Base-by-base conservation (phyloP, 768 basidiomycete genomes). In the Termitomyces sp. region DNA sequence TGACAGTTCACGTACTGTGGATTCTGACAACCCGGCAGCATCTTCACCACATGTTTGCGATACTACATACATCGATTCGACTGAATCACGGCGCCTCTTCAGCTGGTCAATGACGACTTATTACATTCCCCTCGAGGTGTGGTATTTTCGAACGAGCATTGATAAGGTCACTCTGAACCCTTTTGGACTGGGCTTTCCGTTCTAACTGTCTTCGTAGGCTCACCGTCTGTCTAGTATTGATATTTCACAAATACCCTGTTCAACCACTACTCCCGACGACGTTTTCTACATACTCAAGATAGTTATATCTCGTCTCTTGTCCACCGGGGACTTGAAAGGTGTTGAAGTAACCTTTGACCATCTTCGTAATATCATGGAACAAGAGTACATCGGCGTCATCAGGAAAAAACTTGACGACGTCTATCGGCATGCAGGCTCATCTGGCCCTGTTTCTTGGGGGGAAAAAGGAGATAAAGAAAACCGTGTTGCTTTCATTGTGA, bases 241-340 rank as follows among this genome's bases (percentile, higher is more conserved):
- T 64, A 65, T 77, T 7, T 78, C 85, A 2, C 80, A 87, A 54
- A 72, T 63, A 40, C 91, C 80, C 49, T 74, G 79, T 11, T 81
- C 77, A 1, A 90, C 88, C 0, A 93, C 90, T 0, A 84, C 83
- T 0, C 91, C 92, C 0, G 97, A 99, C 68, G 97, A 98, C 62
- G 89, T 88, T 2, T 99, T 98, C 72, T 99, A 97, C 71, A 87
- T 99, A 55, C 75, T 98, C 56, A 98, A 97, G 69, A 77, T 84
- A 7, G 86, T 95, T 2, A 76, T 94, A 5, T 76, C 82, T 19
- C 82, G 97, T 11, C 71, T 93, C 32, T 66, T 97, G 17, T 87
- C 90, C 0, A 88, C 89, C 0, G 93, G 92, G 0, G 87, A 87
- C 2, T 59, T 83, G 3, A 65, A 68, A 5, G 81, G 79, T 2